Percentiles rank a stretch among this genome's conserved stretches.
Conservation (phyloP, 768 basidiomycete species). For the Porphyrellus cyaneotinctus region DNA sequence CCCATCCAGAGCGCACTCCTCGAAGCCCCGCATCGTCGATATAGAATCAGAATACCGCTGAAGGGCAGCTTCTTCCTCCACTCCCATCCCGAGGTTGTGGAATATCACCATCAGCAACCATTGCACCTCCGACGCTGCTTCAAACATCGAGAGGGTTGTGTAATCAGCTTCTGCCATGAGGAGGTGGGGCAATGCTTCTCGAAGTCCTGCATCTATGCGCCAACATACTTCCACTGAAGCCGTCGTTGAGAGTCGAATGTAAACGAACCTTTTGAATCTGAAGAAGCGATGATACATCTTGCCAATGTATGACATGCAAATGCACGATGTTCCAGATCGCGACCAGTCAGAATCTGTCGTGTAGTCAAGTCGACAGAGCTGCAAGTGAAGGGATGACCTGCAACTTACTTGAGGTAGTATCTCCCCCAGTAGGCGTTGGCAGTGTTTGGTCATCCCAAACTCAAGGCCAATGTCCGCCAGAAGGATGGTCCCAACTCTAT, state of each 20-base stretch:
- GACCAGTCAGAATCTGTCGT: conserved; percentile 61
- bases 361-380: background rate
- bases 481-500: conserved; percentile 65
- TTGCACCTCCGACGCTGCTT: conserved; percentile 62
- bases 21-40: conserved; percentile 38
- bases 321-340: conserved; percentile 73
- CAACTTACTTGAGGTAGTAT: conserved; percentile 71
- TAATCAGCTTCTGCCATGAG: conserved; percentile 66
- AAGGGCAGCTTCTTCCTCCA: conserved; percentile 53
- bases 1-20: conserved; percentile 43
- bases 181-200: conserved; percentile 59
- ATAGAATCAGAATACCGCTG: conserved; percentile 46
- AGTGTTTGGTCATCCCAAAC: conserved; percentile 68
- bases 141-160: conserved; percentile 50
- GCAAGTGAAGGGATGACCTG: conserved; percentile 7
- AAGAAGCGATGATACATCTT: conserved; percentile 66
- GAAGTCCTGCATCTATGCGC: conserved; percentile 35
- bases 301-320: conserved; percentile 71
- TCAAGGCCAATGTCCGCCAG: conserved; percentile 78
- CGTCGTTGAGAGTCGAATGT: background rate
- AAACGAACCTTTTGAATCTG: conserved; percentile 41
- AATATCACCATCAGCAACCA: conserved; percentile 68
- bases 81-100: conserved; percentile 58
- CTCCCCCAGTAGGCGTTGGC: conserved; percentile 63
- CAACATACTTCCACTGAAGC: conserved; percentile 14